phyloP scores from a whole-genome alignment of 257 asterid species.

The Petrea volubilis region DNA sequence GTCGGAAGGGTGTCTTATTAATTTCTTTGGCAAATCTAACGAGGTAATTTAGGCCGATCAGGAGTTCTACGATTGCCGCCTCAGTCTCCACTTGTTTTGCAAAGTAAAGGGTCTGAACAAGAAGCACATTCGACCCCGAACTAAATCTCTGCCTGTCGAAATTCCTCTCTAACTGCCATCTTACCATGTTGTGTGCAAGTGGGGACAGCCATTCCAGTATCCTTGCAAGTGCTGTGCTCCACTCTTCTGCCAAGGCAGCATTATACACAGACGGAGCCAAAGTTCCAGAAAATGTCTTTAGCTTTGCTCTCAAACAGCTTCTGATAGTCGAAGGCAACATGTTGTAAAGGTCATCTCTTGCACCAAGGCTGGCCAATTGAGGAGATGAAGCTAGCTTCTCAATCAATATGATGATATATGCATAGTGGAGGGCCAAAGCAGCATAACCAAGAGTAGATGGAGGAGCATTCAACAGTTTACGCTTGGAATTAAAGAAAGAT shows the following conservation, averaged over 20 bases:
- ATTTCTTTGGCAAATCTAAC: conserved; percentile 45
- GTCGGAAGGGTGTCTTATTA: conserved; percentile 40
- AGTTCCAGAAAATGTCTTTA: conserved; percentile 36
- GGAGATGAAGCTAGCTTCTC: conserved; percentile 75
- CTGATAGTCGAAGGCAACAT: conserved; percentile 70
- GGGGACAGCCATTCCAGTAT: conserved; percentile 78
- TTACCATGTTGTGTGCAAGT: conserved; percentile 69
- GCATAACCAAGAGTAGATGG: conserved; percentile 62
- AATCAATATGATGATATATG: conserved; percentile 55
- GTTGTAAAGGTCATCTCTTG: conserved; percentile 73
- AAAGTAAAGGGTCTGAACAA: conserved; percentile 79
- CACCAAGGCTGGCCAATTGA: conserved; percentile 59
- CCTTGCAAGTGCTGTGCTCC: conserved; percentile 50
- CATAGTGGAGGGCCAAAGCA: conserved; percentile 71
- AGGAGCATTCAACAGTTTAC: conserved; percentile 33
- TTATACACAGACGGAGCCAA: conserved; percentile 41
- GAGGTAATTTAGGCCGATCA: conserved; percentile 69
- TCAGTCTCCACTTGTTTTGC: conserved; percentile 62
- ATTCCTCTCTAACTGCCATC: conserved; percentile 78
- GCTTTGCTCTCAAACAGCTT: conserved; percentile 49
- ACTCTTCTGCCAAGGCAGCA: conserved; percentile 57
- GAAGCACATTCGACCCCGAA: conserved; percentile 65
- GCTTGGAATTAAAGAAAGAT: conserved; percentile 45
- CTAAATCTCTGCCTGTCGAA: conserved; percentile 60
- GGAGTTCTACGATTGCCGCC: conserved; percentile 62